Base-by-base conservation (phyloP, 345 rosid species). In the Bruguiera parviflora region DNA sequence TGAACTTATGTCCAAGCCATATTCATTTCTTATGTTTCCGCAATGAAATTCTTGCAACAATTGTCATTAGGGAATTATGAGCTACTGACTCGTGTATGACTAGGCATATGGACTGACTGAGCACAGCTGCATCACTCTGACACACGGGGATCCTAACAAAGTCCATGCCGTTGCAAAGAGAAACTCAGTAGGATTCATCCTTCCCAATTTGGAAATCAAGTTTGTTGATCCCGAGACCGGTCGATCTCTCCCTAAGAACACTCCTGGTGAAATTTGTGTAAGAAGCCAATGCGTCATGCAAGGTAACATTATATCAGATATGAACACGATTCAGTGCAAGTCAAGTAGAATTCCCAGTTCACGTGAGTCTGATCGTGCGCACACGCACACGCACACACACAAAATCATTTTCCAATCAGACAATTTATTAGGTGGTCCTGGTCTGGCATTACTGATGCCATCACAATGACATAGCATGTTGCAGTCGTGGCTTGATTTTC, bases 81-180 rank as follows among this genome's bases (percentile, higher is more conserved):
- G 11, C 19, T 13, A 13, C 20, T 49, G 33, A 16, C 19, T 29
- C 31, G 4, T 24, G 19, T 39, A 39, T 55, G 1, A 32, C 18
- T 61, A 92, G 98, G 99, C 99, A 33, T 95, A 95, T 67, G 98
- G 99, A 69, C 80, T 92, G 81, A 92, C 99, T 18, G 98, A 95
- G 83, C 98, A 95, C 76, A 90, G 97, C 64, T 95, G 99, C 88
- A 92, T 95, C 31, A 95, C 97, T 13, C 85, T 95, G 39, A 85
- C 88, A 20, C 89, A 90, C 66, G 94, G 96, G 19, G 92, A 87
- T 68, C 96, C 89, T 0, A 62, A 56, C 1, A 79, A 65, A 68
- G 86, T 76, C 1, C 85, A 86, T 70, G 84, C 81, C 15, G 66
- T 60, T 58, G 83, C 97, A 0, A 95, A 92, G 89, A 87, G 84